phyloP scores from a whole-genome alignment of 805 yeast genomes.

The Priceomyces castillae region DNA sequence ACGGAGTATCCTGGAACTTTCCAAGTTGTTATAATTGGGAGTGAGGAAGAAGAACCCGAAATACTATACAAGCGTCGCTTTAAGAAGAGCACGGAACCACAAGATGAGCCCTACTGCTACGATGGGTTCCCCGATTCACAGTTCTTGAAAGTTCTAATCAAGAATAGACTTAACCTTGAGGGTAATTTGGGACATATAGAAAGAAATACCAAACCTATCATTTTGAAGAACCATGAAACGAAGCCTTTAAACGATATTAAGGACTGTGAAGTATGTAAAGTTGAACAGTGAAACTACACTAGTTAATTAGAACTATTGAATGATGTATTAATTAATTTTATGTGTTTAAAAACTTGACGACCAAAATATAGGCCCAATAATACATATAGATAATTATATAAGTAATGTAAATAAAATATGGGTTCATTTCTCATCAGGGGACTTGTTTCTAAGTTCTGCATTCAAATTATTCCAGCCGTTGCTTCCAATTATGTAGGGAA shows the following conservation, averaged over 20 bases:
- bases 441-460: slow-evolving; percentile 12
- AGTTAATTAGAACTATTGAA: too few species aligned
- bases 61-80: slow-evolving; percentile 53
- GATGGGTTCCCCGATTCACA: slow-evolving; percentile 90
- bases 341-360: neutral
- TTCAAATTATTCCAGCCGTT: slow-evolving; percentile 44
- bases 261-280: slow-evolving; percentile 17
- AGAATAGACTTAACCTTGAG: slow-evolving; percentile 57
- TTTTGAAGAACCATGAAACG: slow-evolving; percentile 2
- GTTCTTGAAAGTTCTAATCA: slow-evolving; percentile 62
- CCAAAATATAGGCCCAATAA: too few species aligned
- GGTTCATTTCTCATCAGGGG: neutral
- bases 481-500: slow-evolving; percentile 48
- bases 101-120: slow-evolving; percentile 31
- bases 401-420: too few species aligned
- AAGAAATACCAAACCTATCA: slow-evolving; percentile 8
- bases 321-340: too few species aligned
- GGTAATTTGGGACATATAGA: slow-evolving; percentile 66
- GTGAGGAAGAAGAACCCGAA: slow-evolving; percentile 3
- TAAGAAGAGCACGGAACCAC: slow-evolving; percentile 30
- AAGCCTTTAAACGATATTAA: slow-evolving; percentile 2
- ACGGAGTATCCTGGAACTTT: slow-evolving; percentile 24
- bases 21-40: slow-evolving; percentile 14
- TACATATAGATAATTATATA: too few species aligned
- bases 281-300: slow-evolving; percentile 4